Conservation (phyloP, 768 basidiomycete genomes). For the Mycena filopes region DNA sequence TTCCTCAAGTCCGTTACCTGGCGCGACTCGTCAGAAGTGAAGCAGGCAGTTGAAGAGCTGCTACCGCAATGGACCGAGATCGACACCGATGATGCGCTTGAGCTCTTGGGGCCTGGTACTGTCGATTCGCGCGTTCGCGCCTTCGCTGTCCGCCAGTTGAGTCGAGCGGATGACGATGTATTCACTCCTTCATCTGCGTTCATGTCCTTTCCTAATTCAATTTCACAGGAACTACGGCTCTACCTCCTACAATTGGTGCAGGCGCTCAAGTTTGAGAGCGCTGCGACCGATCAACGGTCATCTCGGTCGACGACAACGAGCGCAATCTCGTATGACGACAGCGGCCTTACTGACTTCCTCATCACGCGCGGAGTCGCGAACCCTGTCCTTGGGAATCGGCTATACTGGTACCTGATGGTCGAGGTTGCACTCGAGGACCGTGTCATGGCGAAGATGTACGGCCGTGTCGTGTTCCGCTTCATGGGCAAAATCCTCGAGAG, state of each 20-base stretch:
- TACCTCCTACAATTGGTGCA: constrained; percentile 97
- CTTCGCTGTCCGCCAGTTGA: constrained; percentile 93
- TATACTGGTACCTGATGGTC: constrained; percentile 99
- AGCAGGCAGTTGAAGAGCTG: constrained; percentile 96
- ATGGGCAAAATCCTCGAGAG: constrained; percentile 88
- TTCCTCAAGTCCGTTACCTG: constrained; percentile 98
- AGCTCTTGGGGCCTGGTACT: constrained; percentile 89
- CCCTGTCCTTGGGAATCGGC: constrained; percentile 84
- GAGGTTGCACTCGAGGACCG: constrained; percentile 91
- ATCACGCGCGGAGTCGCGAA: constrained; percentile 88
- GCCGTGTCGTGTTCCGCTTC: constrained; percentile 89
- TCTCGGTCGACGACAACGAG: constrained; percentile 72
- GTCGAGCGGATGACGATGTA: constrained; percentile 94
- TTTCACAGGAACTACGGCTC: constrained; percentile 82
- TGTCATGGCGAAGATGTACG: constrained; percentile 92
- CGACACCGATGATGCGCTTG: constrained; percentile 96
- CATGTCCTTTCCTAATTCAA: constrained; percentile 7
- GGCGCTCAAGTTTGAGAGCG: constrained; percentile 95
- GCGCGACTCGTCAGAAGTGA: constrained; percentile 95
- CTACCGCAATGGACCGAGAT: constrained; percentile 97
- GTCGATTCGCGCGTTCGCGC: constrained; percentile 93
- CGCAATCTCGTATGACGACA: constrained; percentile 89
- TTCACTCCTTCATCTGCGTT: constrained; percentile 35
- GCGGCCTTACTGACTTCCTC: constrained; percentile 92
- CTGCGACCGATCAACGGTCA: constrained; percentile 79